These are phyloP conservation scores for Naganishia kalamii DNA, from an alignment of 768 basidiomycete genomes.

Conservation along the genomic window DNA sequence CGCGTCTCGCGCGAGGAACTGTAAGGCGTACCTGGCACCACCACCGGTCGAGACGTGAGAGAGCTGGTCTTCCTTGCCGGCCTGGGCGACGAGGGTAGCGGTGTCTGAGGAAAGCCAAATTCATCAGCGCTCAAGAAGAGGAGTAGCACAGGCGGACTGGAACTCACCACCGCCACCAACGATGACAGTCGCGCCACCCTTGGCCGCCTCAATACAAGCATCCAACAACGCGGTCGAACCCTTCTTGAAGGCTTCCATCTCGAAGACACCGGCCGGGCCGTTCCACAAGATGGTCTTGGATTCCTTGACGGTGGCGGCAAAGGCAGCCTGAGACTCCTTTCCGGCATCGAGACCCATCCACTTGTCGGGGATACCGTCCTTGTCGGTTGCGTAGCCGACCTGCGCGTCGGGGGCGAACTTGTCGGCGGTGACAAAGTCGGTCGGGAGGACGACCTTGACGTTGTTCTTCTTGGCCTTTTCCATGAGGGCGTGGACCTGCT, in stretches of 20 bases:
- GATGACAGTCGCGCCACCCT: slow-evolving; percentile 82
- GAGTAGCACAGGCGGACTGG: too few relatives aligned
- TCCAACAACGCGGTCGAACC: slow-evolving; percentile 80
- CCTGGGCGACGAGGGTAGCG: slow-evolving; percentile 89
- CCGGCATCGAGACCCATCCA: slow-evolving; percentile 96
- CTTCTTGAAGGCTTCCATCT: slow-evolving; percentile 81
- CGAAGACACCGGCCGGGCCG: slow-evolving; percentile 95
- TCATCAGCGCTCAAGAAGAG: not conserved
- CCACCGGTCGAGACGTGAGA: slow-evolving; percentile 95
- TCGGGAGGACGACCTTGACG: slow-evolving; percentile 90
- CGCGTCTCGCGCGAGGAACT: slow-evolving; percentile 31
- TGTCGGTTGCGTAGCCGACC: slow-evolving; percentile 64
- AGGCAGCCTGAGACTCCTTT: slow-evolving; percentile 71
- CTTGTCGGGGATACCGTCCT: slow-evolving; percentile 79
- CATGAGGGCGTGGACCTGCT: slow-evolving; percentile 74
- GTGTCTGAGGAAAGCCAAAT: slow-evolving; percentile 54
- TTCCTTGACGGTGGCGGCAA: slow-evolving; percentile 69
- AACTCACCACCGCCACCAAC: slow-evolving; percentile 61
- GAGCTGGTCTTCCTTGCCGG: slow-evolving; percentile 74
- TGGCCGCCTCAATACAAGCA: slow-evolving; percentile 76
- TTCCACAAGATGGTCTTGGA: slow-evolving; percentile 92
- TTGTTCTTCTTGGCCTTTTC: slow-evolving; percentile 87
- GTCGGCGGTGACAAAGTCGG: slow-evolving; percentile 89
- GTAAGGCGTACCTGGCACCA: slow-evolving; percentile 34
- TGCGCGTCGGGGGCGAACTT: slow-evolving; percentile 89